Percentiles rank a stretch among this genome's conserved stretches.
Evolutionary conservation across 768 basidiomycete genomes (phyloP).

Genomic region (Auriscalpium orientale): DNA sequence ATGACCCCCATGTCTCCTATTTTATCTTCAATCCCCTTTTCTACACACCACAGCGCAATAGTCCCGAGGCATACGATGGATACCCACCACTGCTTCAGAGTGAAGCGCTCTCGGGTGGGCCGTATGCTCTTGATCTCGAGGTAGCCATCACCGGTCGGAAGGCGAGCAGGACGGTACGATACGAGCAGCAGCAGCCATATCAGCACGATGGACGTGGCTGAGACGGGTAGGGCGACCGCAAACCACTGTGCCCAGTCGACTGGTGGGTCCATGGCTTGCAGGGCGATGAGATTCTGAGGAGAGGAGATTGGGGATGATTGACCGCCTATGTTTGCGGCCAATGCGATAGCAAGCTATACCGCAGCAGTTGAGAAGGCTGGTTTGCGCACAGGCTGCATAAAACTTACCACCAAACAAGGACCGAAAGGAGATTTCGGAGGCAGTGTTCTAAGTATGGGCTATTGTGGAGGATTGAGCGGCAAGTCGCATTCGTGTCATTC

Average conservation of each 20-base stretch:
- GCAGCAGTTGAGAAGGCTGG: neutral
- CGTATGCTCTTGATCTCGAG: conserved; percentile 82
- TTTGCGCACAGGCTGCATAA: neutral
- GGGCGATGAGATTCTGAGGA: conserved; percentile 93
- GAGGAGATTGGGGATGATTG: conserved; percentile 97
- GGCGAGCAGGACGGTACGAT: conserved; percentile 68
- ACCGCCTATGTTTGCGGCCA: conserved; percentile 98
- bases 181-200: conserved; percentile 89
- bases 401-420: conserved; percentile 82
- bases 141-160: conserved; percentile 67
- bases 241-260: conserved; percentile 94
- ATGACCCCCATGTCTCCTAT: conserved; percentile 98
- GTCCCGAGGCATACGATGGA: conserved; percentile 74
- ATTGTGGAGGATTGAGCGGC: neutral
- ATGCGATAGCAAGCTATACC: conserved; percentile 81
- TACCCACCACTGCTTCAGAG: conserved; percentile 85
- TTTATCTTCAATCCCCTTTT: conserved; percentile 61
- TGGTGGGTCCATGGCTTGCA: conserved; percentile 76
- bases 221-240: conserved; percentile 87
- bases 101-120: conserved; percentile 76
- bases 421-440: conserved; percentile 83
- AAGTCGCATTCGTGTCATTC: conserved; percentile 8
- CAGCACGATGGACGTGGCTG: conserved; percentile 72
- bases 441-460: conserved; percentile 92
- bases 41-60: conserved; percentile 86